These are phyloP conservation scores for Cladorrhinum samala DNA, from an alignment of 495 filamentous ascomycete species.

Conservation along the genomic window DNA sequence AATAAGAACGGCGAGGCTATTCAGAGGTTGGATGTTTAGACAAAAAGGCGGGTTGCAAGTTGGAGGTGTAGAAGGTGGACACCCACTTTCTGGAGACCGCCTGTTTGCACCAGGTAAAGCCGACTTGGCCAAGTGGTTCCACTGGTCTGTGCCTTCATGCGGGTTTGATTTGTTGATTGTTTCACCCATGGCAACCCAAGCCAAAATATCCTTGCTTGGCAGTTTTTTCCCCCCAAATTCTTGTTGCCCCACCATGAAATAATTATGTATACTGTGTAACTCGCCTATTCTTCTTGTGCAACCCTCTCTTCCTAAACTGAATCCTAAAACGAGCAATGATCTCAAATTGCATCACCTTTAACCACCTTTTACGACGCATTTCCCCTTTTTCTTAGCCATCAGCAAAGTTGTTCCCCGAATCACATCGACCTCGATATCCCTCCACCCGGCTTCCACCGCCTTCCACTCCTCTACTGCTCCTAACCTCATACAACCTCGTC, in stretches of 20 bases:
- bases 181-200: slow-evolving; percentile 35
- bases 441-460: slow-evolving; percentile 39
- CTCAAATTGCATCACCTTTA: too few relatives aligned
- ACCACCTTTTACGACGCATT: too few relatives aligned
- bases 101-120: not conserved
- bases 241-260: too few relatives aligned
- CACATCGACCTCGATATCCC: slow-evolving; percentile 42
- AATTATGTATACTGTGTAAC: too few relatives aligned
- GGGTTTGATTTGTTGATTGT: slow-evolving; percentile 1
- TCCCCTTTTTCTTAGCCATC: slow-evolving; percentile 40
- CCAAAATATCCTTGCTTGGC: too few relatives aligned
- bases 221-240: too few relatives aligned
- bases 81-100: slow-evolving; percentile 3
- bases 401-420: slow-evolving; percentile 53
- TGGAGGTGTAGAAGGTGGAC: slow-evolving; percentile 11
- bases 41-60: slow-evolving; percentile 7
- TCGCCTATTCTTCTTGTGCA: too few relatives aligned
- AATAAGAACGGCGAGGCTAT: slow-evolving; percentile 9
- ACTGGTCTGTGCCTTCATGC: slow-evolving; percentile 21
- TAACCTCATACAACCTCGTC: slow-evolving; percentile 45
- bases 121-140: slow-evolving; percentile 8
- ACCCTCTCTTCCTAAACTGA: too few relatives aligned
- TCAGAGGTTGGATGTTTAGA: slow-evolving; percentile 25
- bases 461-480: slow-evolving; percentile 45
- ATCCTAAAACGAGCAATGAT: too few relatives aligned